Percentiles rank a stretch among this genome's conserved stretches.
Conservation (phyloP, 352 stramenopile species). For the Elongisporangium prolatum region DNA sequence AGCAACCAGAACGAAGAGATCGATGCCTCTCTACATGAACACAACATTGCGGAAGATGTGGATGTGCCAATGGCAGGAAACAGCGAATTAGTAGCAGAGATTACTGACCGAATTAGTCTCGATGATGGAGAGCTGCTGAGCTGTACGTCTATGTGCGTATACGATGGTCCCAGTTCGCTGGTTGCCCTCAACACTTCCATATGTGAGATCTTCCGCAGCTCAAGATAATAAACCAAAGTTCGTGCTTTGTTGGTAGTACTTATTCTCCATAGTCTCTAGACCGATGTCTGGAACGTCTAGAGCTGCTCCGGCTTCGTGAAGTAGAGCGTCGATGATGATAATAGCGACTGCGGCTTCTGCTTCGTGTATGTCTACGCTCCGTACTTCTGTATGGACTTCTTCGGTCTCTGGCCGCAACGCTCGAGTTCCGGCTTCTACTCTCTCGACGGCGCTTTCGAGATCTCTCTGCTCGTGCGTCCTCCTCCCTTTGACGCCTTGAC, state of each 20-base stretch:
- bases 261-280: background rate
- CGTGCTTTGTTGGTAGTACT: background rate
- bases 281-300: background rate
- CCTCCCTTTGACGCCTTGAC: slow-evolving; percentile 6
- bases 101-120: slow-evolving; percentile 1
- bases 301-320: background rate
- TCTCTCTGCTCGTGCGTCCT: slow-evolving; percentile 1
- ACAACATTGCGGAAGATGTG: slow-evolving; percentile 4
- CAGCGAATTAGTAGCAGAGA: slow-evolving; percentile 17
- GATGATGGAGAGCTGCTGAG: slow-evolving; percentile 13
- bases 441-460: slow-evolving; percentile 5
- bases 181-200: slow-evolving; percentile 18
- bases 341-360: too few species aligned
- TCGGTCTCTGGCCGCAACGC: slow-evolving; percentile 2
- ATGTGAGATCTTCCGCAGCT: slow-evolving; percentile 10
- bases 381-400: slow-evolving; percentile 16
- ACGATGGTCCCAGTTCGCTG: slow-evolving; percentile 25
- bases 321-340: background rate
- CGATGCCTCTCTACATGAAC: background rate
- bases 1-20: background rate
- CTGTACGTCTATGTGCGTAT: slow-evolving; percentile 24
- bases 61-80: slow-evolving; percentile 19
- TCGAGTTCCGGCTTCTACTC: background rate
- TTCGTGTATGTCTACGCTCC: slow-evolving; percentile 5
- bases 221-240: background rate